Evolutionary conservation across 371 early-diverging fungal species (phyloP), one percentile per base, ranked within the genome.

Genomic region (Lichtheimia ornata): DNA sequence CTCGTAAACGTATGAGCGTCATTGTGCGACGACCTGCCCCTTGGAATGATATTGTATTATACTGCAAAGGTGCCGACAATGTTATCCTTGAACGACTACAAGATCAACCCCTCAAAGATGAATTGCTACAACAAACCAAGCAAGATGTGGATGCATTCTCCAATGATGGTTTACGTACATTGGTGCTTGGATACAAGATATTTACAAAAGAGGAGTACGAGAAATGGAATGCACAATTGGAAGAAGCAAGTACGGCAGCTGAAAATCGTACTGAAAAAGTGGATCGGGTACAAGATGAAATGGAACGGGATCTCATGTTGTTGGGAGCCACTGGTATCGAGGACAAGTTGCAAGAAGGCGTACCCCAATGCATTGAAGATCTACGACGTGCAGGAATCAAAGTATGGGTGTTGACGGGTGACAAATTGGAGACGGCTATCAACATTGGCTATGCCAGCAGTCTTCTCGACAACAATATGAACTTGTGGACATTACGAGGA

Each of bases 361-460:
- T 97, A 0, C 95, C 96, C 1, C 89, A 96, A n/a, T 82, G 93
- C 30, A 95, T 99, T 52, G 89, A 86, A 17, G 76, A 88, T 6
- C 81, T 99, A 5, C 80, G 89, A 13, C 81, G 89, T 25, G 97
- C 97, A 1, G 98, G 98, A 1, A 96, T 99, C 71, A 94, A 94
- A 70, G 86, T 99, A 40, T 99, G 99, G 99, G 99, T 99, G 30
- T 73, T 99, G 58, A 99, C 99, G 3, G 99, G 99, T 50, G 99
- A 99, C 77, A 99, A 99, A 77, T 76, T 96, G 75, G 99, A 99
- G 74, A 99, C 99, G 0, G 99, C 99, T n/a, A 95, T 97, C 77
- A 95, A 94, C 73, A 95, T 98, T 70, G 97, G 96, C 0, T 96
- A 96, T 74, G 88, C 94, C 0, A 91, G 91, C 56, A 89, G 90